phyloP scores from a whole-genome alignment of 139 green algal species.

The Auxenochlorella protothecoides region DNA sequence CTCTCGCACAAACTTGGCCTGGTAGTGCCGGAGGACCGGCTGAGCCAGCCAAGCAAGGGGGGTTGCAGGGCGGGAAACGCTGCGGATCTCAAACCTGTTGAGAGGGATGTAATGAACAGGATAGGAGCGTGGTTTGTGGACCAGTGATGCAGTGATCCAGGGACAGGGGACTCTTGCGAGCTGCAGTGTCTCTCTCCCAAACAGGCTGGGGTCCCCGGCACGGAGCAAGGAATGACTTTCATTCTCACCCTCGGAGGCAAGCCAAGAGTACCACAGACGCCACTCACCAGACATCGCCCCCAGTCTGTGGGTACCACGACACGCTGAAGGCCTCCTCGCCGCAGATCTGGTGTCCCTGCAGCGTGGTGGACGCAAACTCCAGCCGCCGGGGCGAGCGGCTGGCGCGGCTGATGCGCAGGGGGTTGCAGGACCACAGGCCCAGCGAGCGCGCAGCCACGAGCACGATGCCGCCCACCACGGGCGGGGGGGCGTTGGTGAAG shows the following conservation, averaged over 20 bases:
- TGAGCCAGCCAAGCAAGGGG: constrained; percentile 8
- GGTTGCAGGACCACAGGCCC: constrained; percentile 21
- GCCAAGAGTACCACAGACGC: no score
- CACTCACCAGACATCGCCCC: no score
- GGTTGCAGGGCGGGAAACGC: constrained; percentile 17
- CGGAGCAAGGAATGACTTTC: no score
- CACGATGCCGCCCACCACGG: constrained; percentile 6
- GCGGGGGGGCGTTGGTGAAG: constrained; percentile 8
- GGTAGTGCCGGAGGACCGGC: constrained; percentile 20
- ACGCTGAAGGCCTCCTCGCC: constrained; percentile 27
- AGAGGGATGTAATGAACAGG: no score
- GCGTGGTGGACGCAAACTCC: constrained; percentile 20
- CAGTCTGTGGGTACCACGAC: constrained; percentile 10
- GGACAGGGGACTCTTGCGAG: no score
- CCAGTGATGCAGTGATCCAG: no score
- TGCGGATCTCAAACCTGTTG: constrained; percentile 23
- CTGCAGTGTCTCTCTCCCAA: no score
- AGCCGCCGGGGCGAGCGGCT: not conserved
- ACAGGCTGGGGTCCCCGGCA: no score
- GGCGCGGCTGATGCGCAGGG: constrained; percentile 14
- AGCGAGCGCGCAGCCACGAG: constrained; percentile 21
- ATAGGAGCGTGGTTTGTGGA: no score
- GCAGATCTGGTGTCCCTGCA: constrained; percentile 20
- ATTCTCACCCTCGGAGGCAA: no score
- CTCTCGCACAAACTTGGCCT: constrained; percentile 14